These are phyloP conservation scores for Medicago arabica DNA, from an alignment of 306 rosid species.

Conservation along the genomic window DNA sequence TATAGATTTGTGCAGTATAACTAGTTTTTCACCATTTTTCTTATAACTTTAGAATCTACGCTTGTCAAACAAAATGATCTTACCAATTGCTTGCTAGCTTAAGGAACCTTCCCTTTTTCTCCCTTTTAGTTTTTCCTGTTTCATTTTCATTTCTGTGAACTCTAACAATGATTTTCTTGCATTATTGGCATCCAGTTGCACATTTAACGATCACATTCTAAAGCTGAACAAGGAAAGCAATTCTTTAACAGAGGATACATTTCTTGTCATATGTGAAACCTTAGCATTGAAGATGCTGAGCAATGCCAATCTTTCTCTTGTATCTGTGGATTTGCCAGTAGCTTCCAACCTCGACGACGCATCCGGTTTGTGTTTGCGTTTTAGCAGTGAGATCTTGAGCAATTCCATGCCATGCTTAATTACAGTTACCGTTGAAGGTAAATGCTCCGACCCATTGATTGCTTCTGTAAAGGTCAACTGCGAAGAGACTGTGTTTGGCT, in stretches of 20 bases:
- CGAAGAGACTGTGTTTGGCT: conserved; percentile 93
- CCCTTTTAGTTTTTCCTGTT: conserved; percentile 12
- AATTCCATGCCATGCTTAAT: conserved; percentile 79
- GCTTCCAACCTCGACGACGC: conserved; percentile 79
- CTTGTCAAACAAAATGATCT: background rate
- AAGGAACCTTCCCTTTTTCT: conserved; percentile 11
- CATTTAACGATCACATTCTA: conserved; percentile 72
- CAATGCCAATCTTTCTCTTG: conserved; percentile 80
- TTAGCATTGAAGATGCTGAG: conserved; percentile 81
- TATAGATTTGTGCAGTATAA: background rate
- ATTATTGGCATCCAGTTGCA: conserved; percentile 65
- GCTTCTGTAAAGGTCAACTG: conserved; percentile 82
- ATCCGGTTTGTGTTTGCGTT: conserved; percentile 87
- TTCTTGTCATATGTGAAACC: conserved; percentile 77
- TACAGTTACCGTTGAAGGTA: conserved; percentile 77
- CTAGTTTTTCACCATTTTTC: conserved; percentile 11
- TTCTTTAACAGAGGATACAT: conserved; percentile 64
- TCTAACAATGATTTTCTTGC: conserved; percentile 47
- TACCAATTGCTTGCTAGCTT: conserved; percentile 29
- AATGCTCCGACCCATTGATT: conserved; percentile 78
- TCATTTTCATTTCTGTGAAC: conserved; percentile 22
- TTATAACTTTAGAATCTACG: conserved; percentile 24
- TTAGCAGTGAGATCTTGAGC: conserved; percentile 82
- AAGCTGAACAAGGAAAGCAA: conserved; percentile 63
- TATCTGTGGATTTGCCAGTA: conserved; percentile 86